Base-by-base conservation (phyloP, 2,329 filamentous ascomycete genomes). In the Fusarium vanettenii region DNA sequence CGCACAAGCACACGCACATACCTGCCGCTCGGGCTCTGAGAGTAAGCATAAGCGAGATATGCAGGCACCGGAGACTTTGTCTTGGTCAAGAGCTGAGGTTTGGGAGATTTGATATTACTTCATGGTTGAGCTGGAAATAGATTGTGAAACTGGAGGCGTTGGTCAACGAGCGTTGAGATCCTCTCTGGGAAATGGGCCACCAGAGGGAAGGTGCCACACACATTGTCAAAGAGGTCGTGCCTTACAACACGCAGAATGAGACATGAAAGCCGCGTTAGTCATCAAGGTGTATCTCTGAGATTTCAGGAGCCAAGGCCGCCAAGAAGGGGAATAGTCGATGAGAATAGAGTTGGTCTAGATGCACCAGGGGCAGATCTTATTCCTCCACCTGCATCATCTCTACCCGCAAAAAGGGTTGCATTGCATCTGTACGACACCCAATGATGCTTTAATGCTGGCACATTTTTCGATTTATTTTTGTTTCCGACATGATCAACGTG, bases 301-400 rank as follows among this genome's bases (percentile, higher is more conserved):
- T 61, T 45, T 31, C 60, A 50, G 60, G 59, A 62, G 43, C 31
- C 37, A 29, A 48, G 59, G 29, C 39, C 8, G 59, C 39, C 39
- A 61, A 48, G 41, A 62, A 62, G 43, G 59, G 31, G 60, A 13
- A 29, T 27, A 56, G 43, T 33, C 18, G n/a, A 25, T 9, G n/a
- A 50, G 35, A 33, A 33, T 57, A 43, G 61, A 33, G 48, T 43
- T 43, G 48, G 61, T 43, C 50, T 33, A 35, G 61, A 59, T 27
- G 33, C 31, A 25, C 18, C 45, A 39, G 31, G 43, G 60, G 43
- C 27, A 48, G 33, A 55, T 31, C 45, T 52, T 55, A n/a, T 37
- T 39, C 43, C 61, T 48, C 59, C 59, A 61, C 29, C n/a, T 37
- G n/a, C 61, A 55, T 39, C 61, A 64, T 56, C 45, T 64, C 20